Percentiles rank a stretch among this genome's conserved stretches.
Conservation (phyloP, 495 filamentous ascomycete species). For the Aspergillus incahuasiensis region DNA sequence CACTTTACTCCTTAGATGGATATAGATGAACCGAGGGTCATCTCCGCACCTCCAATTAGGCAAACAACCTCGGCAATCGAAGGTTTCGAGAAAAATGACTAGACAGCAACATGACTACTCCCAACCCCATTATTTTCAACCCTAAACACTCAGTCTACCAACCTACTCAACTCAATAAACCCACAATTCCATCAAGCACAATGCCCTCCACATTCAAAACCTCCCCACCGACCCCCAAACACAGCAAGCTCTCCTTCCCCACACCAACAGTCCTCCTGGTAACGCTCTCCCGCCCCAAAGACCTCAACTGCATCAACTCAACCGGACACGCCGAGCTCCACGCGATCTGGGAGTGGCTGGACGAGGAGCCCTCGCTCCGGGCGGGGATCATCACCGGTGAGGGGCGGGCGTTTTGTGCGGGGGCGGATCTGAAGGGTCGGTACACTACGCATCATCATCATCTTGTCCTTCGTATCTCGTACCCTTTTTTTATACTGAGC, state of each 20-base stretch:
- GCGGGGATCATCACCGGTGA: slow-evolving; percentile 53
- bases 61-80: neutral
- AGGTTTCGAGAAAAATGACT: too few species aligned
- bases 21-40: neutral
- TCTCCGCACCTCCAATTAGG: neutral
- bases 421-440: slow-evolving; percentile 56
- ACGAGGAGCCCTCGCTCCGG: slow-evolving; percentile 48
- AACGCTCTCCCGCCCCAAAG: slow-evolving; percentile 43
- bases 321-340: slow-evolving; percentile 50
- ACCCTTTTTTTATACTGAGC: too few species aligned
- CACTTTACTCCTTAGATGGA: too few species aligned
- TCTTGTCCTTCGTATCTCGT: too few species aligned
- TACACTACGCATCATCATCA: slow-evolving; percentile 9
- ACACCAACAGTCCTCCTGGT: slow-evolving; percentile 44
- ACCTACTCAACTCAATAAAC: too few species aligned
- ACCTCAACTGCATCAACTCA: slow-evolving; percentile 49
- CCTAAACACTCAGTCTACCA: too few species aligned
- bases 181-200: too few species aligned
- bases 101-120: too few species aligned
- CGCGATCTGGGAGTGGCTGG: slow-evolving; percentile 52
- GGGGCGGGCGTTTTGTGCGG: slow-evolving; percentile 56
- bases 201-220: slow-evolving; percentile 20
- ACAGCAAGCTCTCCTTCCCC: slow-evolving; percentile 40
- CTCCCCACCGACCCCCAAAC: slow-evolving; percentile 35
- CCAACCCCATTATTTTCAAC: too few species aligned